Base-by-base conservation (phyloP, 306 rosid species). In the Vigna radiata region DNA sequence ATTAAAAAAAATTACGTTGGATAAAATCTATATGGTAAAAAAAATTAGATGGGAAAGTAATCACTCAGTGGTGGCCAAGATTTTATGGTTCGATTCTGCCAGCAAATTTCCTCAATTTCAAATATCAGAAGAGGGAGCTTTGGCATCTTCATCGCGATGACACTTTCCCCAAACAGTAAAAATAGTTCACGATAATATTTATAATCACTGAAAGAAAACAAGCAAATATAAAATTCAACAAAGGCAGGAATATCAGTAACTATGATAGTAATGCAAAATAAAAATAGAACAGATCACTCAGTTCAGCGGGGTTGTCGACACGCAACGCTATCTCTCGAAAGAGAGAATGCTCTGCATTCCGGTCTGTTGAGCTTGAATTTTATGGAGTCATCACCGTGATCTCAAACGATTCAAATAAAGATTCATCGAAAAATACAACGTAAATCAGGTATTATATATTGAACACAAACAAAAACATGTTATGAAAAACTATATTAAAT, bases 311-410 rank as follows among this genome's bases (percentile, higher is more conserved):
- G 82, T 91, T 1, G 13, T 91, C 97, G 93, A 94, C 96, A 91
- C 88, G 91, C 93, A 91, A 88, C 43, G 79, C 31, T 17, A 47
- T 72, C 85, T 68, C 84, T 6, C 75, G 0, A 39, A n/a, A 69
- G 37, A 70, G 88, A 85, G 91, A 86, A 82, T 86, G 77, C 80
- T 83, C 89, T 85, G 92, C 91, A 87, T 71, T 94, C 90, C 96
- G 98, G 97, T 92, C 97, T 94, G 97, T 94, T 92, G 98, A 94
- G 98, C 98, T 94, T 94, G 96, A 90, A 91, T 85, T 83, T 90
- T 23, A 76, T 79, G 83, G 59, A 52, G 88, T 82, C 90, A 85
- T 87, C 90, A 87, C 70, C n/a, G 88, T 76, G 72, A 87, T 77
- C 84, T 78, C 83, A 36, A 33, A 15, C 2, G 0, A 14, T 41